phyloP scores from a whole-genome alignment of 2,329 filamentous ascomycete genomes.

The Orbilia javanica region DNA sequence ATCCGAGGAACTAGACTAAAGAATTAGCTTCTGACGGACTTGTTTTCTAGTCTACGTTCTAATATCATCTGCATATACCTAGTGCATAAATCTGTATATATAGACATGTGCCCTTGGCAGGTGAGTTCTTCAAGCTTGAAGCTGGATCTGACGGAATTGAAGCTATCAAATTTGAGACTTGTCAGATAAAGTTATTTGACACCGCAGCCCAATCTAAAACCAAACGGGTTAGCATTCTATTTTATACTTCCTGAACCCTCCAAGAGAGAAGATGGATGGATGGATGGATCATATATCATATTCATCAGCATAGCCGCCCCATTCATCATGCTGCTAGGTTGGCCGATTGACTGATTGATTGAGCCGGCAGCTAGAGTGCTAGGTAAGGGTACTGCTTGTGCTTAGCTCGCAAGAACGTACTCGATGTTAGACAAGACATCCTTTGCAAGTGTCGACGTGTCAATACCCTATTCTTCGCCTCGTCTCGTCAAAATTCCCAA shows the following conservation, averaged over 20 bases:
- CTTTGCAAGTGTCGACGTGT: conserved; percentile 27
- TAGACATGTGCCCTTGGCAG: not conserved
- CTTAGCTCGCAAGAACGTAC: not conserved
- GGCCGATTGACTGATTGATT: not conserved
- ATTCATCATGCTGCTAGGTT: too few relatives aligned
- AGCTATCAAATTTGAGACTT: not conserved
- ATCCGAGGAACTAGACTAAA: too few relatives aligned
- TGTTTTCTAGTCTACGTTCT: not conserved
- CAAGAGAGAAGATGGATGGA: too few relatives aligned
- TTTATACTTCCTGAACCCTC: not conserved
- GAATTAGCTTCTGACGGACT: not conserved
- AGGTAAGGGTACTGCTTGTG: not conserved
- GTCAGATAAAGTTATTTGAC: not conserved
- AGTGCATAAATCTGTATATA: not conserved
- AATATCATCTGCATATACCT: not conserved
- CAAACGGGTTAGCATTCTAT: not conserved
- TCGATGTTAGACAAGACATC: not conserved
- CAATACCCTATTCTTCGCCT: conserved; percentile 15
- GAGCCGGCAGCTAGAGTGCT: conserved; percentile 1
- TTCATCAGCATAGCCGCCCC: not conserved
- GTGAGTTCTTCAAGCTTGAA: not conserved
- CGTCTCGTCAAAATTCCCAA: not conserved
- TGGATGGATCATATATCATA: too few relatives aligned
- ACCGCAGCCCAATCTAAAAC: not conserved
- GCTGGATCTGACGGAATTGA: not conserved